These are phyloP conservation scores for Leucosporidium scottii DNA, from an alignment of 768 basidiomycete species.

Conservation along the genomic window DNA sequence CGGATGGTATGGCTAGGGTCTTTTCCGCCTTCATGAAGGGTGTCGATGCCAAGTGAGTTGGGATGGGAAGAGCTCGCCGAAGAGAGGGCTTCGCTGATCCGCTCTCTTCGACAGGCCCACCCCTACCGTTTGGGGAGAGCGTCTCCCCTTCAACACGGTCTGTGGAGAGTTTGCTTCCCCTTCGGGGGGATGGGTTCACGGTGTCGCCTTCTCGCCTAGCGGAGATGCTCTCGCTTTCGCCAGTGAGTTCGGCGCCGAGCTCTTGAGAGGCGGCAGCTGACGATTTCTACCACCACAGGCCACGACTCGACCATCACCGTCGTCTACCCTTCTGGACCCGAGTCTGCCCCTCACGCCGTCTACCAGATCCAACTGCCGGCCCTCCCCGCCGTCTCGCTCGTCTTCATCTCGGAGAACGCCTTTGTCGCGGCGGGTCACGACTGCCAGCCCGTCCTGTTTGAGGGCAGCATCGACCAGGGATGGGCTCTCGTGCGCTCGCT, in stretches of 20 bases:
- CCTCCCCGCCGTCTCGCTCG: slow-evolving; percentile 73
- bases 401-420: slow-evolving; percentile 74
- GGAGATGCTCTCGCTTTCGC: slow-evolving; percentile 91
- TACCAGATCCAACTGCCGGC: slow-evolving; percentile 68
- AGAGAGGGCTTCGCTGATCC: background rate
- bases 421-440: slow-evolving; percentile 94
- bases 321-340: slow-evolving; percentile 74
- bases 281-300: slow-evolving; percentile 48
- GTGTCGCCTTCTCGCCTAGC: slow-evolving; percentile 90
- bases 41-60: slow-evolving; percentile 73
- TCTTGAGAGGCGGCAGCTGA: background rate
- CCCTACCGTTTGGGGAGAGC: slow-evolving; percentile 92
- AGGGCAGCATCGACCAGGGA: slow-evolving; percentile 58
- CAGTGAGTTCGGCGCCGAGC: slow-evolving; percentile 52
- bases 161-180: slow-evolving; percentile 88
- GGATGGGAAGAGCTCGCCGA: background rate
- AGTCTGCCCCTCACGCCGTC: slow-evolving; percentile 47
- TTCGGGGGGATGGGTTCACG: slow-evolving; percentile 93
- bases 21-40: slow-evolving; percentile 99
- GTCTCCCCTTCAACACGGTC: slow-evolving; percentile 92
- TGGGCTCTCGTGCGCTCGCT: slow-evolving; percentile 77
- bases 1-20: slow-evolving; percentile 95
- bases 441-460: slow-evolving; percentile 86
- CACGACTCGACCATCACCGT: slow-evolving; percentile 91
- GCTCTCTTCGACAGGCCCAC: slow-evolving; percentile 56